Evolutionary conservation across 2,329 filamentous ascomycete genomes (phyloP), one percentile per base, ranked within the genome.

Genomic region (Endothia cerciana): DNA sequence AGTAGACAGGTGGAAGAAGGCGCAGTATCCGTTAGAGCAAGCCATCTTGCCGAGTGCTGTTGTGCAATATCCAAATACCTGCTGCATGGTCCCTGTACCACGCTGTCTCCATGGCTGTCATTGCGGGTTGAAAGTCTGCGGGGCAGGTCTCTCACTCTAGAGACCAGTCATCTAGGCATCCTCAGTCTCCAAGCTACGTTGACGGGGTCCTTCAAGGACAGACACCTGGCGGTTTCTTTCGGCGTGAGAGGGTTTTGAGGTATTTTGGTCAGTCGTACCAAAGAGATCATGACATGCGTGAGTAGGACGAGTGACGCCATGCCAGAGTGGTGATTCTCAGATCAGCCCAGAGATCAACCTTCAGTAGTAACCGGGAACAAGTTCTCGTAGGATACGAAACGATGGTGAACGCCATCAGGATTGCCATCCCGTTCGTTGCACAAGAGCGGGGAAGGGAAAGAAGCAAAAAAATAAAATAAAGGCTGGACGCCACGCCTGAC

Each of bases 281-380:
- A 28, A 15, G 13, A 36, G 30, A 33, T 10, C 10, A 11, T 55
- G 17, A 55, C 51, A 55, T 36, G 51, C 17, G 17, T n/a, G 25
- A n/a, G 57, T 33, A 28, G 25, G 28, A 45, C 40, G 17, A n/a
- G 41, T 36, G 41, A 60, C 40, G 57, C 57, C 57, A 60, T 19
- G 41, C 11, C 17, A 41, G 28, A 30, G 10, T 2, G 57, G 41
- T 47, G 40, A 51, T 22, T 5, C 28, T 3, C 17, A 43, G 17
- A 30, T n/a, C n/a, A n/a, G n/a, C n/a, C 22, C 25, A 59, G 40
- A 28, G 17, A 59, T 11, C 8, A 28, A n/a, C n/a, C 8, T 17
- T 49, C 10, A n/a, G 25, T 19, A 60, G 22, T 19, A 36, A 22
- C 4, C n/a, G 6, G 38, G 8, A n/a, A 15, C 6, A 17, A 33